Base-by-base conservation (phyloP, 23 red algal genomes). In the Porphyridium purpureum region DNA sequence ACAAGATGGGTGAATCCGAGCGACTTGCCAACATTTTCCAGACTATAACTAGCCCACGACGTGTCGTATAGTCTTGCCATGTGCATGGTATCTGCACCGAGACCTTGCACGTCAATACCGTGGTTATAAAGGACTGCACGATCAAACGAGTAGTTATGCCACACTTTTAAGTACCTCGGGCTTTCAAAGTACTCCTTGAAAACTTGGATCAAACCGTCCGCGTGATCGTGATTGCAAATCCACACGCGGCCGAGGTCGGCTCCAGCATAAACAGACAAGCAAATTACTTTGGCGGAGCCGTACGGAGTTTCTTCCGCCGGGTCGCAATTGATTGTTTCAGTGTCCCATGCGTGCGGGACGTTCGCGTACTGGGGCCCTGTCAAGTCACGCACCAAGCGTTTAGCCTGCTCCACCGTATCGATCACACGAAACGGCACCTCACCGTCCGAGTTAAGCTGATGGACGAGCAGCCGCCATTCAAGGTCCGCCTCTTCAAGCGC, bases 101-200 rank as follows among this genome's bases (percentile, higher is more conserved):
- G 81, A 5, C 84, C 84, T 4, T 44, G 41, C 26, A 40, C 26
- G 6, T 31, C 55, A 35, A 93, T 93, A 28, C 84, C 84, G 22
- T 81, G 60, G 33, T 93, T 93, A 0, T 9, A 62, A 14, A 93
- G 49, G 2, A 93, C 58, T 24, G 72, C 68, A 27, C 70, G 59
- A 47, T 93, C 84, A 53, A 81, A 93, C 4, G 67, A 55, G 55
- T 93, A 93, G 28, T 93, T 93, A 31, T 93, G 84, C 84, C 84
- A 93, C 26, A 93, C 84, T 50, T 93, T 93, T 7, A 55, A 38
- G 26, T n/a, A 52, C 14, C 17, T 27, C 29, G 42, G 47, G 57
- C 48, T 58, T 22, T 80, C 75, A 26, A 93, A 81, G 42, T 93
- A 93, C 11, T 35, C 58, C 11, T 68, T 67, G 42, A 90, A 66